A percentile compares a stretch with the other conserved stretches of the same genome.
Evolutionary conservation across 371 early-diverging fungal species (phyloP).

Genomic region (Zancudomyces culisetae): DNA sequence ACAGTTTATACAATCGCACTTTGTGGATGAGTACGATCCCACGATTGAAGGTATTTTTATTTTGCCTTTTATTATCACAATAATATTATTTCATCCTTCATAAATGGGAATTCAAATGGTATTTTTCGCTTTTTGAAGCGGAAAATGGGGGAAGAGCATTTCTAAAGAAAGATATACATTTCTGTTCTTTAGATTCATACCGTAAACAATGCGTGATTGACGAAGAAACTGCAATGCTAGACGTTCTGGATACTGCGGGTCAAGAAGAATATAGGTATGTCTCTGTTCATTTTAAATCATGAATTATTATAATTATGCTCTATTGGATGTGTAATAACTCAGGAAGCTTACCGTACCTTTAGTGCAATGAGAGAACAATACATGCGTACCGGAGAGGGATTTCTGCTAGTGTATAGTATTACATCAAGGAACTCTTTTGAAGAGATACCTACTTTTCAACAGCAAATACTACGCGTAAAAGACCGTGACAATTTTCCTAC

Average conservation of each 20-base stretch:
- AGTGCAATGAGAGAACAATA: slow-evolving; percentile 62
- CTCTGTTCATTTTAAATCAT: background rate
- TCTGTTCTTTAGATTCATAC: slow-evolving; percentile 68
- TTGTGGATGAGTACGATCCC: slow-evolving; percentile 89
- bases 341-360: slow-evolving; percentile 2
- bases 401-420: slow-evolving; percentile 58
- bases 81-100: too few species aligned
- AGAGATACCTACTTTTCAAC: slow-evolving; percentile 64
- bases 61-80: too few species aligned
- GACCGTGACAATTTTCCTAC: slow-evolving; percentile 74
- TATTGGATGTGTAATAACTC: background rate
- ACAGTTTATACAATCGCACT: slow-evolving; percentile 79
- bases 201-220: slow-evolving; percentile 83
- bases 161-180: too few species aligned
- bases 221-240: slow-evolving; percentile 62
- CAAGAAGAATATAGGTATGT: slow-evolving; percentile 70
- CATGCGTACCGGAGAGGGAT: slow-evolving; percentile 85
- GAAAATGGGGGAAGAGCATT: too few species aligned
- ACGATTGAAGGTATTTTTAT: slow-evolving; percentile 64
- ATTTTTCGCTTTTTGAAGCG: too few species aligned
- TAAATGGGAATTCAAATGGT: too few species aligned
- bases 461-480: slow-evolving; percentile 77
- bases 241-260: slow-evolving; percentile 82
- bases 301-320: background rate
- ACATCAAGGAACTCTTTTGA: slow-evolving; percentile 69